phyloP scores from a whole-genome alignment of 345 rosid species.

The Trapa bicornis region DNA sequence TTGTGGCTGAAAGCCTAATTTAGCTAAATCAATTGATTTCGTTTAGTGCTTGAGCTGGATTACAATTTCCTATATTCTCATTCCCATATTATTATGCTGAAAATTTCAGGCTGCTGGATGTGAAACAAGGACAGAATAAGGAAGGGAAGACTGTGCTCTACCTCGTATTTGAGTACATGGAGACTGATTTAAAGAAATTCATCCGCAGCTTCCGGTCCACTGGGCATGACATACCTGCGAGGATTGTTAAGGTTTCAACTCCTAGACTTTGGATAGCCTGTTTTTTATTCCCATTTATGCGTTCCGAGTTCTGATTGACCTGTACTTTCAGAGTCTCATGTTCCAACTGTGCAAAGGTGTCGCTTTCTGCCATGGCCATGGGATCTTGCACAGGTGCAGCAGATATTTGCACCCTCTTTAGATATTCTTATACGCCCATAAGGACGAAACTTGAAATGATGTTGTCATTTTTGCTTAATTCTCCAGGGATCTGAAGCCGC shows the following conservation, averaged over 20 bases:
- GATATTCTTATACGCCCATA: neutral
- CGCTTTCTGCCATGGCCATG: conserved; percentile 93
- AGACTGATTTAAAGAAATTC: conserved; percentile 81
- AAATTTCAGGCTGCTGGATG: conserved; percentile 54
- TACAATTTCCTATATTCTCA: neutral
- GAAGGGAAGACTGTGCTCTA: conserved; percentile 86
- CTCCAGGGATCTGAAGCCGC: conserved; percentile 90
- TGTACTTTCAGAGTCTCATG: conserved; percentile 64
- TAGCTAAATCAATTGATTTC: neutral
- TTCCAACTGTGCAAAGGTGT: conserved; percentile 93
- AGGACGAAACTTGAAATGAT: neutral
- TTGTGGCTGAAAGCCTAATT: neutral
- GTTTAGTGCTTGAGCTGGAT: neutral
- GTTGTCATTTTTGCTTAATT: neutral
- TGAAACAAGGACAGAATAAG: conserved; percentile 82
- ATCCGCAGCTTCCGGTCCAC: conserved; percentile 61
- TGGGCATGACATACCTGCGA: conserved; percentile 40
- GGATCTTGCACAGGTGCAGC: conserved; percentile 74
- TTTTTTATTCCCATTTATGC: neutral
- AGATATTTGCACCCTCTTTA: neutral
- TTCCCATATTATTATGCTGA: neutral
- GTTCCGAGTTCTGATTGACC: neutral
- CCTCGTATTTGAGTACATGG: conserved; percentile 86
- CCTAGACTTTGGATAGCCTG: neutral
- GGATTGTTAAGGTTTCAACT: conserved; percentile 33